These are phyloP conservation scores for Fusarium staphyleae DNA, from an alignment of 2,329 filamentous ascomycete genomes.

Conservation along the genomic window DNA sequence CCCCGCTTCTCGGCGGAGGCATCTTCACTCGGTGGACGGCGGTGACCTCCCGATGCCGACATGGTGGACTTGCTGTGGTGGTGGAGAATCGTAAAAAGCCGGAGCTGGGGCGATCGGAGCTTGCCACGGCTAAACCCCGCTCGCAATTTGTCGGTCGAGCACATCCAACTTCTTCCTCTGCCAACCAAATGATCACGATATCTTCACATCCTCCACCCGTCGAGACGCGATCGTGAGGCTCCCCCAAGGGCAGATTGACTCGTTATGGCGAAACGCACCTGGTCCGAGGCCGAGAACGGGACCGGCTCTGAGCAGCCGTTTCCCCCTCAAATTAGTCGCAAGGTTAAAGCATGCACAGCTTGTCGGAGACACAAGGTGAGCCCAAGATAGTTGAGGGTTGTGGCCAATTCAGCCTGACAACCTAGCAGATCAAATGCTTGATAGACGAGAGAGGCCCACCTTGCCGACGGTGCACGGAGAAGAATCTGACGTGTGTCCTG, in stretches of 20 bases:
- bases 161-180: conserved; percentile 1
- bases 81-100: not conserved
- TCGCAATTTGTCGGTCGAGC: conserved; percentile 5
- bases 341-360: conserved; percentile 48
- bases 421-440: conserved; percentile 46
- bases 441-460: conserved; percentile 49
- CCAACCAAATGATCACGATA: conserved; percentile 21
- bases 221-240: not conserved
- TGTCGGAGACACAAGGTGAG: conserved; percentile 49
- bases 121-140: conserved; percentile 28
- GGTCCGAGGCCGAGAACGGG: conserved; percentile 19
- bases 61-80: not conserved
- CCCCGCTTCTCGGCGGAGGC: not conserved
- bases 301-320: conserved; percentile 9
- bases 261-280: conserved; percentile 27
- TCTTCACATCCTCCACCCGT: conserved; percentile 13
- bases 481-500: conserved; percentile 46
- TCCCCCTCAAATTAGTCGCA: conserved; percentile 43
- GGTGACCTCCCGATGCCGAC: not conserved
- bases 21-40: too few species aligned
- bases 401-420: not conserved
- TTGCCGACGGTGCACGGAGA: conserved; percentile 46
- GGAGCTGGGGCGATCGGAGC: conserved; percentile 1
- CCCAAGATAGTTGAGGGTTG: not conserved
- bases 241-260: not conserved